Evolutionary conservation across 2,329 filamentous ascomycete genomes (phyloP).

Genomic region (Aureobasidium melanogenum): DNA sequence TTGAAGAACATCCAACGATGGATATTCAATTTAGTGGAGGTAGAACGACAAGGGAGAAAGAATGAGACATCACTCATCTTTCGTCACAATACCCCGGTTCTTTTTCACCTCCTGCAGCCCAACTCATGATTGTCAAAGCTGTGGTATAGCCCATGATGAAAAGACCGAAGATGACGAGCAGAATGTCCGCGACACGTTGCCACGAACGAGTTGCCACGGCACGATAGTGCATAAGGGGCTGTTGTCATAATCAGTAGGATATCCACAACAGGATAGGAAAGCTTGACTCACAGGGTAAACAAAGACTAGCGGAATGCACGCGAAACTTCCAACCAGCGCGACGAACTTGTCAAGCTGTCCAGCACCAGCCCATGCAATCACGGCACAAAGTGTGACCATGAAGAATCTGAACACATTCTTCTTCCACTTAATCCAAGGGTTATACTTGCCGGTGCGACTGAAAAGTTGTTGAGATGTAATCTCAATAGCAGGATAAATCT

Average conservation of each 20-base stretch:
- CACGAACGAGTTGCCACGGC: conserved; percentile 62
- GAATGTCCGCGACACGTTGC: conserved; percentile 63
- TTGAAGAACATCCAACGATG: not conserved
- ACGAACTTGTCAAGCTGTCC: conserved; percentile 97
- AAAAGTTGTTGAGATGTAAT: conserved; percentile 94
- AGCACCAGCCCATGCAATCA: conserved; percentile 85
- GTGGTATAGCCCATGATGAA: conserved; percentile 91
- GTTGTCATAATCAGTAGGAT: not conserved
- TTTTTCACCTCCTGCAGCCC: conserved; percentile 49
- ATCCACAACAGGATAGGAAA: not conserved
- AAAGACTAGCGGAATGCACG: conserved; percentile 92
- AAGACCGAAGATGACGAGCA: conserved; percentile 72
- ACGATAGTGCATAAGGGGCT: conserved; percentile 85
- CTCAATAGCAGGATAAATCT: conserved; percentile 95
- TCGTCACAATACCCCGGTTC: conserved; percentile 56
- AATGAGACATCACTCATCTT: not conserved
- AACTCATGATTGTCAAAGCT: conserved; percentile 73
- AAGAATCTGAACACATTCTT: conserved; percentile 97
- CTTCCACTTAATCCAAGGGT: conserved; percentile 98
- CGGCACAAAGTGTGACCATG: conserved; percentile 75
- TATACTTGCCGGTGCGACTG: conserved; percentile 91
- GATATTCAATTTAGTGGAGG: not conserved
- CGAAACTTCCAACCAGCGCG: conserved; percentile 90
- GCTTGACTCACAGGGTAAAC: conserved; percentile 81
- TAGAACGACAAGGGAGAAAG: not conserved